phyloP scores from a whole-genome alignment of 305 asterid genomes.

The Rubia balearica region DNA sequence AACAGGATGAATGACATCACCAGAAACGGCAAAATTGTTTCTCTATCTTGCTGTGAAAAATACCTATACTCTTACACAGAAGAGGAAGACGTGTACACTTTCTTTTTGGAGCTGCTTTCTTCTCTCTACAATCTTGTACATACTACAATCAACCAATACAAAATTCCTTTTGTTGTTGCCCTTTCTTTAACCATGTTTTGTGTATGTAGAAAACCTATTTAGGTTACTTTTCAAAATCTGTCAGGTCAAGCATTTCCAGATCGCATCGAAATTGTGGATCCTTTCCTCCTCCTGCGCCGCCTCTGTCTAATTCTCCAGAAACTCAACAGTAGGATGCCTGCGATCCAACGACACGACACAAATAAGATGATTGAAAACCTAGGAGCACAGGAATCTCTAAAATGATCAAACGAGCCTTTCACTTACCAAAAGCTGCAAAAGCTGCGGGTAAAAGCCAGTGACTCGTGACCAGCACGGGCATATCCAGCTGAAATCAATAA shows the following conservation, averaged over 20 bases:
- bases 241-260: conserved; percentile 33
- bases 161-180: conserved; percentile 3
- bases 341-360: conserved; percentile 12
- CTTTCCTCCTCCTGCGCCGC: conserved; percentile 76
- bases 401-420: neutral
- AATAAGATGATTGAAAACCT: neutral
- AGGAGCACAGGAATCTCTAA: neutral
- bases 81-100: neutral
- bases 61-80: neutral
- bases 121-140: conserved; percentile 6
- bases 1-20: neutral
- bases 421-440: conserved; percentile 64
- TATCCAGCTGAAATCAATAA: conserved; percentile 54
- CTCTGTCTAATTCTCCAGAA: conserved; percentile 77
- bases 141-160: conserved; percentile 12
- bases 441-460: conserved; percentile 82
- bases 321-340: conserved; percentile 58
- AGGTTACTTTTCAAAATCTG: conserved; percentile 18
- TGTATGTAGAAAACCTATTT: conserved; percentile 5
- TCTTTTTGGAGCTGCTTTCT: neutral
- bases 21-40: neutral
- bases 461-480: conserved; percentile 70
- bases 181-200: conserved; percentile 1
- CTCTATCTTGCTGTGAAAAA: too few species aligned
- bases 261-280: conserved; percentile 50